Conservation (phyloP, 352 stramenopile species). For the Pythium aphanidermatum region DNA sequence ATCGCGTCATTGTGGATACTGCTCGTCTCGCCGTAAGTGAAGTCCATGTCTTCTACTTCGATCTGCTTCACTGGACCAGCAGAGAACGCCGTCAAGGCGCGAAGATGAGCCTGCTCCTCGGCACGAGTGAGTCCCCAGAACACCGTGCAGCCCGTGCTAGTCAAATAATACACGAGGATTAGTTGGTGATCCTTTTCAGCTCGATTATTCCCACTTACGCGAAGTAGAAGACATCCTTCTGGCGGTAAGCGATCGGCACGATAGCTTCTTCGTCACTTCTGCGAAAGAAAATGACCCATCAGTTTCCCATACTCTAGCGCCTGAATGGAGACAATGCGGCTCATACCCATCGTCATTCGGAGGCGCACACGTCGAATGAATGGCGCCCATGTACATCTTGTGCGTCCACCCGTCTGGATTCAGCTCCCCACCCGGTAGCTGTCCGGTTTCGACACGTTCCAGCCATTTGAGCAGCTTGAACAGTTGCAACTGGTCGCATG, state of each 20-base stretch:
- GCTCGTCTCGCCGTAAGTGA: conserved; percentile 66
- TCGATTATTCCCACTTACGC: conserved; percentile 36
- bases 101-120: conserved; percentile 75
- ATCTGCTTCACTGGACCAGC: conserved; percentile 72
- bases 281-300: conserved; percentile 1
- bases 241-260: conserved; percentile 43
- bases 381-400: conserved; percentile 86
- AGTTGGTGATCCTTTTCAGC: too few species aligned
- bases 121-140: conserved; percentile 85
- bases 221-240: conserved; percentile 87
- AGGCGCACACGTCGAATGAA: conserved; percentile 67
- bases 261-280: conserved; percentile 24
- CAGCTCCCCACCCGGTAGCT: conserved; percentile 68
- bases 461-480: conserved; percentile 88
- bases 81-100: conserved; percentile 50
- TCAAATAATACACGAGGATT: conserved; percentile 1
- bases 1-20: conserved; percentile 82
- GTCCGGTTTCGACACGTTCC: conserved; percentile 66
- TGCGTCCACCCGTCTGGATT: conserved; percentile 73
- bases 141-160: conserved; percentile 78
- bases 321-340: too few species aligned
- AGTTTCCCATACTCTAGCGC: neutral
- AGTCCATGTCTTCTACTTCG: conserved; percentile 89
- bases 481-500: conserved; percentile 75
- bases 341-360: conserved; percentile 34